Evolutionary conservation across 2,329 filamentous ascomycete species (phyloP), one percentile per base, ranked within the genome.

Genomic region (Pseudogymnoascus verrucosus): DNA sequence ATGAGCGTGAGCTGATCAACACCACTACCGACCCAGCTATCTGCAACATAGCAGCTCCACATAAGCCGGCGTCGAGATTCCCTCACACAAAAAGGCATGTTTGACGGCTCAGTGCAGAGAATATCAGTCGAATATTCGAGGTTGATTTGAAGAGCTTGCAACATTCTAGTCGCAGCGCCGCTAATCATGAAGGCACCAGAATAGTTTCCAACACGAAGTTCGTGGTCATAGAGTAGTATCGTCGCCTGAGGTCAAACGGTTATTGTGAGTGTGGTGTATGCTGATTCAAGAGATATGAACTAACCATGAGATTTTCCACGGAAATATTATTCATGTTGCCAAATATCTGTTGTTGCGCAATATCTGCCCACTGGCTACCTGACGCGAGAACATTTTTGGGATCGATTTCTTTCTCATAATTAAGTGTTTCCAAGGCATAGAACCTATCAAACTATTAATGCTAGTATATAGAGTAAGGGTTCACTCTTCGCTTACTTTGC

Each of bases 181-280:
- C 71, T 72, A 4, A 74, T 64, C 67, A 74, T 69, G 59, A 74
- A 73, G 14, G 71, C 72, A 36, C 70, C 70, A n/a, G 72, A 67
- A 63, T 73, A 74, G 19, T 73, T 71, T 11, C 71, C 72, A 47
- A 69, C 65, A 3, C 72, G 69, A 26, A 74, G 67, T 14, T 71
- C 69, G 61, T 73, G 69, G 31, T 74, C 72, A 60, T 74, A 69
- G 14, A 74, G 67, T 4, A 74, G 64, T 16, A 74, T 69, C 31
- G 69, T 65, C 16, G 70, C 65, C 69, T 71, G 37, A 66, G 62
- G n/a, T 66, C 36, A 12, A n/a, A 19, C 26, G 14, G 21, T 36
- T 34, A 26, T 6, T 36, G 12, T 60, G 47, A 57, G 11, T 12
- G 14, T n/a, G 12, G n/a, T 6, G 23, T 51, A 7, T 1, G 14